phyloP scores from a whole-genome alignment of 495 filamentous ascomycete genomes.

The Lasiosphaeria ovina region DNA sequence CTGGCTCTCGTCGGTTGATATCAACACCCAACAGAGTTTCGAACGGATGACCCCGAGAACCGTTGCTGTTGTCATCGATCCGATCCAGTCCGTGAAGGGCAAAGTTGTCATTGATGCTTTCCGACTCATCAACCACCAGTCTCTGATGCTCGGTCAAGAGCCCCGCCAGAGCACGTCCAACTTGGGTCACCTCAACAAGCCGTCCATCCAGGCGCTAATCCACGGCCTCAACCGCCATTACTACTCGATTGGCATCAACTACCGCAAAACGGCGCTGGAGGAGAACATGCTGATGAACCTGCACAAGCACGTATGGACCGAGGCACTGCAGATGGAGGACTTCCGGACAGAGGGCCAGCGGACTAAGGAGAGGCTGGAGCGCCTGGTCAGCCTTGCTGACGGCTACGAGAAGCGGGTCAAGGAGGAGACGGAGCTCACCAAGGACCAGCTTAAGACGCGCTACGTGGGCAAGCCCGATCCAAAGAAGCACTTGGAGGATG shows the following conservation, averaged over 20 bases:
- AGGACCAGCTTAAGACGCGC: constrained; percentile 97
- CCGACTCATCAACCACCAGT: constrained; percentile 97
- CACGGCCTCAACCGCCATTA: constrained; percentile 98
- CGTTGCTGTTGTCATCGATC: constrained; percentile 96
- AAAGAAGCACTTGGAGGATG: constrained; percentile 97
- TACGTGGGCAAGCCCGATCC: constrained; percentile 98
- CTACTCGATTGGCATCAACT: constrained; percentile 97
- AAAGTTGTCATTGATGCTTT: constrained; percentile 99
- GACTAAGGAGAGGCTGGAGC: constrained; percentile 82
- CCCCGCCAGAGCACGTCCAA: constrained; percentile 98
- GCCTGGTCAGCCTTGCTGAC: constrained; percentile 83
- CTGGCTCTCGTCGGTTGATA: constrained; percentile 98
- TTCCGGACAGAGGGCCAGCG: constrained; percentile 79
- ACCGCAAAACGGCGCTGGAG: constrained; percentile 94
- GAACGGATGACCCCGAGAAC: constrained; percentile 95
- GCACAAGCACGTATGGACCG: constrained; percentile 99
- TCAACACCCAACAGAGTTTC: constrained; percentile 99
- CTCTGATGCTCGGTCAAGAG: constrained; percentile 97
- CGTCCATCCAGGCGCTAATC: constrained; percentile 97
- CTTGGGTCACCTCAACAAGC: constrained; percentile 96
- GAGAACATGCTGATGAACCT: constrained; percentile 99
- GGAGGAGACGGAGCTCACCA: constrained; percentile 94
- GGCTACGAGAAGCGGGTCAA: constrained; percentile 98
- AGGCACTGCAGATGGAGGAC: constrained; percentile 95
- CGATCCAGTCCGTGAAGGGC: constrained; percentile 98